phyloP scores from a whole-genome alignment of 768 basidiomycete species.

The Lactifluus echinatus region DNA sequence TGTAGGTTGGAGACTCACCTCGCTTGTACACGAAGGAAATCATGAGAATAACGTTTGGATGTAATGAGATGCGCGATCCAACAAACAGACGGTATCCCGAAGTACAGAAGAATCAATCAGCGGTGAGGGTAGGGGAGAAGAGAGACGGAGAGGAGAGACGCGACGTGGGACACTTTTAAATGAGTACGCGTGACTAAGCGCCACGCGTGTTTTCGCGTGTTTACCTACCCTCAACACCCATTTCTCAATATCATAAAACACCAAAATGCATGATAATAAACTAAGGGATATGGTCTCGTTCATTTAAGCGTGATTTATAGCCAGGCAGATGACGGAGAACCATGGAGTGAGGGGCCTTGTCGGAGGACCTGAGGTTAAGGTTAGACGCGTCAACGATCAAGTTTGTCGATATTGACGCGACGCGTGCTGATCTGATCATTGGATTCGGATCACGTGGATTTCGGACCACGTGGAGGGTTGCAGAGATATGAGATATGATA shows the following conservation, averaged over 20 bases:
- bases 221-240: conserved; percentile 4
- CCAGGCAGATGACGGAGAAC: neutral
- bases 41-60: neutral
- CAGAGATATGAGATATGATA: too few relatives aligned
- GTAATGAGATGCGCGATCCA: neutral
- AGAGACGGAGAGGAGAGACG: neutral
- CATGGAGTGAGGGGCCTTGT: neutral
- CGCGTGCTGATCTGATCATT: too few relatives aligned
- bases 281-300: neutral
- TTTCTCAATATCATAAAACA: neutral
- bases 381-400: conserved; percentile 12
- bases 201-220: conserved; percentile 5
- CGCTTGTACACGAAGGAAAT: conserved; percentile 47
- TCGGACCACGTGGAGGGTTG: too few relatives aligned
- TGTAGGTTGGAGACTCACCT: conserved; percentile 33
- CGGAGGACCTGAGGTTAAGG: conserved; percentile 4
- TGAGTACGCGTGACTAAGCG: conserved; percentile 16
- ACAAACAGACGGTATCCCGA: neutral
- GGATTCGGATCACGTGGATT: too few relatives aligned
- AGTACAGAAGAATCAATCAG: neutral
- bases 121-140: neutral
- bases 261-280: neutral
- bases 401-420: conserved; percentile 15
- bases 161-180: neutral
- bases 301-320: neutral